Evolutionary conservation across 345 rosid genomes (phyloP), one percentile per base, ranked within the genome.

Genomic region (Limnanthes douglasii): DNA sequence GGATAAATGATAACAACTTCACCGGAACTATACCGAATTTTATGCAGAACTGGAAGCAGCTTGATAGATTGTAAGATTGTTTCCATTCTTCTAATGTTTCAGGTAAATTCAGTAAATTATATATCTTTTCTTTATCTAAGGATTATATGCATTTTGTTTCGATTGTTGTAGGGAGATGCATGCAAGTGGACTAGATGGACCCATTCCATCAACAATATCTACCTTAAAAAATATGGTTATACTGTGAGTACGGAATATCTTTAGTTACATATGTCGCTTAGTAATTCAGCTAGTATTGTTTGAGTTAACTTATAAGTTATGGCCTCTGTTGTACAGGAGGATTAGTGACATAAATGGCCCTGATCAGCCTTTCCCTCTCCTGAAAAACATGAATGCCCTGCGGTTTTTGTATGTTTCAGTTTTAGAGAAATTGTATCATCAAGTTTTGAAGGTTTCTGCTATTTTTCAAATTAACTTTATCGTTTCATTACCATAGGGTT

Each of bases 1-100:
- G 75, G 52, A 64, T 76, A 39, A 72, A 61, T 39, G 86, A 76
- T 45, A 74, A 72, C 57, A 66, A 49, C 34, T 62, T 76, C 53
- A 69, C 5, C 10, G 86, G 81, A 48, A 47, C 12, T 5, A 61
- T 76, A 34, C 86, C 86, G 5, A 43, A 41, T 22, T 66, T 58
- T 53, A 43, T 76, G 31, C 47, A 18, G 35, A 61, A 48, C 3
- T 76, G 80, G 86, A 57, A 41, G 42, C 30, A 61, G 15, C 68
- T 76, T 35, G 3, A 2, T 6, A 72, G 72, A 60, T 53, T 76
- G 86, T 76, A 61, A 59, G 64, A 40, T 39, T 48, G 34, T 14
- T 28, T 40, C 10, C 5, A 2, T 36, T 33, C 11, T 35, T 15
- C 21, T 28, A 11, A 21, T 2, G 8, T 22, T 33, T 25, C 10